These are phyloP conservation scores for Phytopythium aichiense DNA, from an alignment of 352 stramenopile species.

Conservation along the genomic window DNA sequence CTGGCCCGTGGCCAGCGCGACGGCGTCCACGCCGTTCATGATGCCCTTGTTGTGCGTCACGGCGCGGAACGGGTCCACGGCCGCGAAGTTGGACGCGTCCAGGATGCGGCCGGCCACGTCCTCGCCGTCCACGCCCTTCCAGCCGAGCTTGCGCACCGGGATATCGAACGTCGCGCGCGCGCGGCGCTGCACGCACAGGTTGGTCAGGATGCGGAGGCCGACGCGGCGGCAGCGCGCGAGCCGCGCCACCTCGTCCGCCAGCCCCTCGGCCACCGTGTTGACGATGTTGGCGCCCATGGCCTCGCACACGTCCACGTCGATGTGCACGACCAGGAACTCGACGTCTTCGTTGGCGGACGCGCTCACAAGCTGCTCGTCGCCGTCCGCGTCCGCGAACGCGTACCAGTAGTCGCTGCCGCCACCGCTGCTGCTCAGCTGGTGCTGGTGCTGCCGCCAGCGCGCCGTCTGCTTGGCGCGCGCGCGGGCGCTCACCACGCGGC, in stretches of 20 bases:
- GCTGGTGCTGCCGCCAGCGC: slow-evolving; percentile 12
- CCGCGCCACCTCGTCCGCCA: slow-evolving; percentile 66
- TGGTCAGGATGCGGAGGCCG: slow-evolving; percentile 88
- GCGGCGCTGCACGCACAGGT: slow-evolving; percentile 82
- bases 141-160: slow-evolving; percentile 64
- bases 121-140: slow-evolving; percentile 75
- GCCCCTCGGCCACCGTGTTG: slow-evolving; percentile 82
- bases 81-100: slow-evolving; percentile 84
- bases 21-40: slow-evolving; percentile 85
- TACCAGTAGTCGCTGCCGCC: slow-evolving; percentile 43
- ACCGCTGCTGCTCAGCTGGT: slow-evolving; percentile 2
- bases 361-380: slow-evolving; percentile 34
- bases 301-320: slow-evolving; percentile 86
- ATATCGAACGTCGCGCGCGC: slow-evolving; percentile 70
- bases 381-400: slow-evolving; percentile 44
- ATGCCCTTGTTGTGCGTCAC: slow-evolving; percentile 91
- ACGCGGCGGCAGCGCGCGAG: slow-evolving; percentile 54
- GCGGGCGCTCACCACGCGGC: slow-evolving; percentile 62
- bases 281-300: slow-evolving; percentile 89
- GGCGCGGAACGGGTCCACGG: slow-evolving; percentile 75
- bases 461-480: slow-evolving; percentile 13
- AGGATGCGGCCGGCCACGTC: slow-evolving; percentile 74
- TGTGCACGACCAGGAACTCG: slow-evolving; percentile 77
- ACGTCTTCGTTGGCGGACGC: slow-evolving; percentile 12
- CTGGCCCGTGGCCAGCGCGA: slow-evolving; percentile 77